Conservation (phyloP, 306 rosid genomes). For the Oxytropis ochrocephala region DNA sequence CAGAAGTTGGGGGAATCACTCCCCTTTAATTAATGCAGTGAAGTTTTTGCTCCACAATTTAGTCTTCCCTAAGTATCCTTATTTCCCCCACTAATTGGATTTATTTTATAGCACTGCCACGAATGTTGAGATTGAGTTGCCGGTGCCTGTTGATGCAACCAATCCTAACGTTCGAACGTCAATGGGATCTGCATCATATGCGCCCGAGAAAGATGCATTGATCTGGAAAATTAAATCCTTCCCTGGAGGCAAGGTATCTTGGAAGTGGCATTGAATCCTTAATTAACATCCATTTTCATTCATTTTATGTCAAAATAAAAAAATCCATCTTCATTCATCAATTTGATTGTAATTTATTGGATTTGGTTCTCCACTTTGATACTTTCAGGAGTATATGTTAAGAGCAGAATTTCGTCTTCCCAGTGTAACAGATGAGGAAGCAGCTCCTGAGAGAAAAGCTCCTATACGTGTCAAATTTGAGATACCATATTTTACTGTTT, state of each 20-base stretch:
- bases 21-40: background rate
- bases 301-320: too few relatives aligned
- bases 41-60: conserved; percentile 3
- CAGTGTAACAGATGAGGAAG: conserved; percentile 67
- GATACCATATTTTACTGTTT: conserved; percentile 90
- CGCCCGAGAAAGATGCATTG: conserved; percentile 89
- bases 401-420: conserved; percentile 91
- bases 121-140: conserved; percentile 86
- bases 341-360: background rate
- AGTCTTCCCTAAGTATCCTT: conserved; percentile 1
- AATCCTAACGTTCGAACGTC: conserved; percentile 90
- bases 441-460: conserved; percentile 83
- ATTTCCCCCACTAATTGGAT: conserved; percentile 23
- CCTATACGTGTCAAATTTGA: conserved; percentile 88
- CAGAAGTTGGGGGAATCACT: background rate
- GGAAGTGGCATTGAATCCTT: conserved; percentile 17
- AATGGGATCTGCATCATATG: conserved; percentile 96
- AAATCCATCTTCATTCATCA: background rate
- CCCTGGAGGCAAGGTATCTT: conserved; percentile 93
- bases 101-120: conserved; percentile 80
- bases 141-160: conserved; percentile 86
- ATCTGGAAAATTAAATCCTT: conserved; percentile 94
- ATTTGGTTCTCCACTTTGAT: conserved; percentile 10
- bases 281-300: background rate
- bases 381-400: conserved; percentile 69